Conservation (phyloP, 2,329 filamentous ascomycete genomes). For the Diplocarpon rosae region DNA sequence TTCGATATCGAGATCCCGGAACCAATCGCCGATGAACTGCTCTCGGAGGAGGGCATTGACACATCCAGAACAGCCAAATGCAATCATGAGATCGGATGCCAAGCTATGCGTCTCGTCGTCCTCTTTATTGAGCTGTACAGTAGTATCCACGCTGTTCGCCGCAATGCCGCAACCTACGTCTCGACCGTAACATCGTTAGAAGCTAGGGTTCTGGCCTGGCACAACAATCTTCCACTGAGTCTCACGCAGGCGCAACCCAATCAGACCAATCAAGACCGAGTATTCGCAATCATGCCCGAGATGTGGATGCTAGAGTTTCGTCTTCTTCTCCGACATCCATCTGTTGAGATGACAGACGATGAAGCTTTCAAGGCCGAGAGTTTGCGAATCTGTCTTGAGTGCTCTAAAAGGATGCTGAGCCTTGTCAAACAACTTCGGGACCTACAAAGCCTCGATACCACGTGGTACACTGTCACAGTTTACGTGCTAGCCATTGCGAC, state of each 20-base stretch:
- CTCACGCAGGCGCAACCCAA: conserved; percentile 37
- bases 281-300: conserved; percentile 44
- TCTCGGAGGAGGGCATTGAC: conserved; percentile 54
- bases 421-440: conserved; percentile 48
- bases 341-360: conserved; percentile 44
- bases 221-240: conserved; percentile 50
- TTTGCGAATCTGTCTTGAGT: conserved; percentile 54
- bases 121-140: conserved; percentile 65
- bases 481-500: conserved; percentile 67
- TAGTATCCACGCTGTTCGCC: conserved; percentile 61
- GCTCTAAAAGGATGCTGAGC: conserved; percentile 51
- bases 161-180: conserved; percentile 52
- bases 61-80: conserved; percentile 46
- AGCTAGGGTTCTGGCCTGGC: conserved; percentile 49
- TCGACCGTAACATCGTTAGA: conserved; percentile 55
- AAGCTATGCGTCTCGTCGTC: conserved; percentile 52
- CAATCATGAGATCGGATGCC: conserved; percentile 54
- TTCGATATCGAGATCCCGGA: conserved; percentile 71
- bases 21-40: conserved; percentile 56
- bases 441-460: conserved; percentile 62
- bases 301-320: conserved; percentile 46
- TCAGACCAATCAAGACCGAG: conserved; percentile 31
- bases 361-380: conserved; percentile 47
- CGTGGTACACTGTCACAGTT: conserved; percentile 64
- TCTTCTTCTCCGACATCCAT: conserved; percentile 50